These are phyloP conservation scores for Metschnikowia vanudenii DNA, from an alignment of 805 yeast species.

Conservation along the genomic window DNA sequence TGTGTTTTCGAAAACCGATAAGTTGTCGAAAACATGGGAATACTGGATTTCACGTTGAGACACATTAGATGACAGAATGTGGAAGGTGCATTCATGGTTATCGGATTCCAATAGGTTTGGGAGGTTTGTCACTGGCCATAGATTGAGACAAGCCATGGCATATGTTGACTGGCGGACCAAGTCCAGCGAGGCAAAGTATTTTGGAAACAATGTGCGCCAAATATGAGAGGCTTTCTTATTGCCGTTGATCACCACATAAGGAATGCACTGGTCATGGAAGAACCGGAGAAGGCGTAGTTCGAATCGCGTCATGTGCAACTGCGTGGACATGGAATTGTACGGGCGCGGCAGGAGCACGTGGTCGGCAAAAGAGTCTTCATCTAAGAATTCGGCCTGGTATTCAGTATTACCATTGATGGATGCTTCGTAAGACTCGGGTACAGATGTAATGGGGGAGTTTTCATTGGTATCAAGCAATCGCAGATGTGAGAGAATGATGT, in stretches of 20 bases:
- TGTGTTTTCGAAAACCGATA: conserved; percentile 8
- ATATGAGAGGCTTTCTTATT: conserved; percentile 21
- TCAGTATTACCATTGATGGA: not conserved
- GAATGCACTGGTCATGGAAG: conserved; percentile 29
- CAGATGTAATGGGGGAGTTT: not conserved
- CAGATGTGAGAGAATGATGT: no score
- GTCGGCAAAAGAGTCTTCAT: not conserved
- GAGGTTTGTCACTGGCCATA: conserved; percentile 26
- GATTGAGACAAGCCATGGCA: conserved; percentile 26
- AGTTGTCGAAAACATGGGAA: conserved; percentile 13
- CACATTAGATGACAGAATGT: not conserved
- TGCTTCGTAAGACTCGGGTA: conserved; percentile 2
- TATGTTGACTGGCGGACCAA: conserved; percentile 27
- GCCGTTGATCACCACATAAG: conserved; percentile 26
- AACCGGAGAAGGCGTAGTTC: conserved; percentile 28
- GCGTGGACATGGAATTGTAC: conserved; percentile 20
- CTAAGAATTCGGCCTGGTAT: not conserved
- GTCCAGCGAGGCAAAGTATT: conserved; percentile 24
- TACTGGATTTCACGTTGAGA: not conserved
- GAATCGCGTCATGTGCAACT: conserved; percentile 22
- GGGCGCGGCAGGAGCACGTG: conserved; percentile 5
- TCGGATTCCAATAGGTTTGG: conserved; percentile 10
- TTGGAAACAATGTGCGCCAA: conserved; percentile 30
- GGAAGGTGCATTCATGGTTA: conserved; percentile 1
- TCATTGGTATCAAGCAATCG: no score